Percentiles rank a stretch among this genome's conserved stretches.
These are phyloP conservation scores for Chlorella sp. DNA, from an alignment of 139 green algal genomes.

Conservation along the genomic window DNA sequence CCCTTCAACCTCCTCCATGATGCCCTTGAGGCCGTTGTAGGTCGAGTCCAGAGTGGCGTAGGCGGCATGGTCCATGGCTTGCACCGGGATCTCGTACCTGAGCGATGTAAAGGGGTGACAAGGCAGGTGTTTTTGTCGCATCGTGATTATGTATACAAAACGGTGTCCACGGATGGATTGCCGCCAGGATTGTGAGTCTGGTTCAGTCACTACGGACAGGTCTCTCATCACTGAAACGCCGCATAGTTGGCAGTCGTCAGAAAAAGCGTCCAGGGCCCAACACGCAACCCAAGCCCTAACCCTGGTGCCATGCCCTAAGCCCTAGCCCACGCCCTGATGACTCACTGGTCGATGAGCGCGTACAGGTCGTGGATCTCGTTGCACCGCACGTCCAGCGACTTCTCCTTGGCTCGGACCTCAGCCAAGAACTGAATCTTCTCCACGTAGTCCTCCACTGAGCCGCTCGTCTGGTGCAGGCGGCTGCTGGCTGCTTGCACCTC, in stretches of 20 bases:
- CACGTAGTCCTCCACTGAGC: slow-evolving; percentile 69
- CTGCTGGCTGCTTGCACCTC: slow-evolving; percentile 46
- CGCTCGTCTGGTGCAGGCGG: slow-evolving; percentile 31
- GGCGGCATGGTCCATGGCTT: slow-evolving; percentile 62
- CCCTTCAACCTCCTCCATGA: slow-evolving; percentile 62
- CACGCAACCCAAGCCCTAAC: too few species aligned
- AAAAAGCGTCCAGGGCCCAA: too few species aligned
- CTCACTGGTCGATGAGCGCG: slow-evolving; percentile 63
- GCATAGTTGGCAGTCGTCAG: too few species aligned
- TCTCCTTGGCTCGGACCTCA: slow-evolving; percentile 27
- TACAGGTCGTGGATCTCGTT: slow-evolving; percentile 59
- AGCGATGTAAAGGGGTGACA: too few species aligned
- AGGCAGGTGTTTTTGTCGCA: too few species aligned
- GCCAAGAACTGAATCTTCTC: slow-evolving; percentile 59
- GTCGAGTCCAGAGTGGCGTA: slow-evolving; percentile 62
- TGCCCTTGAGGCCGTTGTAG: slow-evolving; percentile 54
- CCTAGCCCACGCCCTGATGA: too few species aligned
- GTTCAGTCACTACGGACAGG: too few species aligned
- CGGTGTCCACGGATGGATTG: too few species aligned
- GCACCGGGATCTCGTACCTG: slow-evolving; percentile 55
- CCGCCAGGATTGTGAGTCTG: too few species aligned
- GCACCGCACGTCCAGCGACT: slow-evolving; percentile 32
- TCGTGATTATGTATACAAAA: too few species aligned
- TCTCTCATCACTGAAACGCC: too few species aligned
- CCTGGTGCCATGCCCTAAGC: too few species aligned